Base-by-base conservation (phyloP, 2,329 filamentous ascomycete genomes). In the Leptosphaerulina australis region DNA sequence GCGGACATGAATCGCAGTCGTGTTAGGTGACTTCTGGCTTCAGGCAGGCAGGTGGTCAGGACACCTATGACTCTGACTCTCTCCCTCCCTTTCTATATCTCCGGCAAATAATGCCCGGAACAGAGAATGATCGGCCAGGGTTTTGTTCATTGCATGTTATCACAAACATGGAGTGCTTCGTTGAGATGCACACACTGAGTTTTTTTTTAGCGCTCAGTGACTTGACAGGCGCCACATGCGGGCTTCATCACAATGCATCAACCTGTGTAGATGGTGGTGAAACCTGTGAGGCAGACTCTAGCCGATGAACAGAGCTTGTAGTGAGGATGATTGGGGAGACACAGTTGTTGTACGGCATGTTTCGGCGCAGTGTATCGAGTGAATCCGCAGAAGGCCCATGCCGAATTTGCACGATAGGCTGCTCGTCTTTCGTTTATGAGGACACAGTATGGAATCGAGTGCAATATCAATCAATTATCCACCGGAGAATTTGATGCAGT, bases 1-100 rank as follows among this genome's bases (percentile, higher is more conserved):
- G 20, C 34, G 22, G 35, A 26, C 48, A 51, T 43, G 48, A 43
- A 28, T 51, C 43, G 41, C 21, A 34, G 21, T 30, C 21, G 36
- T 15, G 20, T 33, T 36, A 25, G 43, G 30, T 28, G 34, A 31
- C 48, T 18, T 46, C 41, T 24, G 31, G 37, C n/a, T 37, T 21
- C 31, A 46, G 45, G 41, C 41, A 33, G 33, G 37, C n/a, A n/a
- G 15, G 30, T 40, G 36, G 43, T 45, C 31, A 18, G 26, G 26
- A 46, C 37, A 41, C 30, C 6, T 26, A 37, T 25, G 12, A 29
- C 37, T 29, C 30, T 25, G n/a, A n/a, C n/a, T n/a, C n/a, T n/a
- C n/a, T n/a, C n/a, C n/a, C n/a, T n/a, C n/a, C n/a, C n/a, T n/a
- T n/a, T n/a, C n/a, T n/a, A n/a, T n/a, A n/a, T n/a, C n/a, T n/a